Evolutionary conservation across 2,329 filamentous ascomycete genomes (phyloP).

Genomic region (Pseudocercospora crystallina): DNA sequence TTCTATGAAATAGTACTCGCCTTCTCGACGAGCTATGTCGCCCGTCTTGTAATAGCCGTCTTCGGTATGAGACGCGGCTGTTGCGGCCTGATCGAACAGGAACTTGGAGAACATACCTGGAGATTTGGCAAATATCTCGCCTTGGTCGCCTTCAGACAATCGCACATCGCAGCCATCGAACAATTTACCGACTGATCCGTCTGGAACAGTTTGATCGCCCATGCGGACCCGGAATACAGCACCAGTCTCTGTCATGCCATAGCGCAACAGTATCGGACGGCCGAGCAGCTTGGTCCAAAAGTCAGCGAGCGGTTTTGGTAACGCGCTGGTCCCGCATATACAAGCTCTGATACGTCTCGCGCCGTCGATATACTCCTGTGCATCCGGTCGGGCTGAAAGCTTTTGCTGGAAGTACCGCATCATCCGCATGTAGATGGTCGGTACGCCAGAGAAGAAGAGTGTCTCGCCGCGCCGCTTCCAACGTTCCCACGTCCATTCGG

Average conservation of each 20-base stretch:
- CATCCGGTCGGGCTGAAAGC: conserved; percentile 33
- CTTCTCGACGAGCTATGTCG: conserved; percentile 40
- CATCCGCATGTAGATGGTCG: conserved; percentile 52
- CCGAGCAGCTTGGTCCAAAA: conserved; percentile 51
- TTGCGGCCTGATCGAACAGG: conserved; percentile 33
- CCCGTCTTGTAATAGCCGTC: conserved; percentile 36
- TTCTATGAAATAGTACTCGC: conserved; percentile 53
- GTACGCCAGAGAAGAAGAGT: conserved; percentile 53
- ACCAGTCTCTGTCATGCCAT: conserved; percentile 54
- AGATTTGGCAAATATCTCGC: conserved; percentile 46
- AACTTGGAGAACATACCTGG: conserved; percentile 38
- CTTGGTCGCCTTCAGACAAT: conserved; percentile 47
- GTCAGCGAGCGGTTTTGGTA: conserved; percentile 52
- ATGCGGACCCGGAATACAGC: conserved; percentile 49
- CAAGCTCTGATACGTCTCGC: conserved; percentile 43
- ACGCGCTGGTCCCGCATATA: conserved; percentile 49
- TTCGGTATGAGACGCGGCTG: conserved; percentile 29
- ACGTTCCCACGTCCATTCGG: conserved; percentile 47
- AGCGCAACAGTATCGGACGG: conserved; percentile 47
- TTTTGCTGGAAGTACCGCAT: conserved; percentile 45
- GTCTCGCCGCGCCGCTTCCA: conserved; percentile 43
- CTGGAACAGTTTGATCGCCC: conserved; percentile 42
- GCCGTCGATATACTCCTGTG: conserved; percentile 44
- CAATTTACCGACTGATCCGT: conserved; percentile 48
- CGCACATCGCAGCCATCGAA: conserved; percentile 50